Conservation (phyloP, 768 basidiomycete genomes). For the Rhizopogon roseolus region DNA sequence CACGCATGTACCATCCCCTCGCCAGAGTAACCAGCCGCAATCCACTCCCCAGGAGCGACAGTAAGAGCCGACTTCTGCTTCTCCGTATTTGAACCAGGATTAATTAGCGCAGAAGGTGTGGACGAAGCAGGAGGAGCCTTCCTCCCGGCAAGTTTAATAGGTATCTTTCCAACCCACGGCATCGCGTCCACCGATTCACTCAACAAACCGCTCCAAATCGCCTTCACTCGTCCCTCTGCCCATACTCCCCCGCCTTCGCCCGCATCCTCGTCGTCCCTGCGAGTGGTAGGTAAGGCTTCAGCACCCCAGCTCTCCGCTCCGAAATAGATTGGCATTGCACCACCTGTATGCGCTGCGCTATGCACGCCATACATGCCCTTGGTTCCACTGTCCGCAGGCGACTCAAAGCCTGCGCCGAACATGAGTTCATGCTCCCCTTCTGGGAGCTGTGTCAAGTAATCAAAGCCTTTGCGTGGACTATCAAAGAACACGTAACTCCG, state of each 20-base stretch:
- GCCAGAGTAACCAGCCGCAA: slow-evolving; percentile 64
- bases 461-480: slow-evolving; percentile 38
- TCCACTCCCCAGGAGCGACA: slow-evolving; percentile 58
- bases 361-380: slow-evolving; percentile 28
- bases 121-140: slow-evolving; percentile 10
- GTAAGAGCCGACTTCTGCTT: not conserved
- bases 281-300: slow-evolving; percentile 23
- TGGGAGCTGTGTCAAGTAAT: slow-evolving; percentile 67
- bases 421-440: slow-evolving; percentile 46
- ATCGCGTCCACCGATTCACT: slow-evolving; percentile 54
- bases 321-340: slow-evolving; percentile 53
- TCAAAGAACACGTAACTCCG: slow-evolving; percentile 61
- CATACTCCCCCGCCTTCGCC: slow-evolving; percentile 20
- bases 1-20: slow-evolving; percentile 75
- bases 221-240: slow-evolving; percentile 44
- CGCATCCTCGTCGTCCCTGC: slow-evolving; percentile 7
- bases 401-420: slow-evolving; percentile 58
- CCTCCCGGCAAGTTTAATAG: slow-evolving; percentile 42
- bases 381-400: slow-evolving; percentile 4
- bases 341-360: slow-evolving; percentile 39
- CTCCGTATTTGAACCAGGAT: not conserved
- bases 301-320: slow-evolving; percentile 38
- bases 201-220: slow-evolving; percentile 61
- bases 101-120: not conserved
- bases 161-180: slow-evolving; percentile 72